Evolutionary conservation across 371 early-diverging fungal species (phyloP).

Genomic region (Mortierella sp.): DNA sequence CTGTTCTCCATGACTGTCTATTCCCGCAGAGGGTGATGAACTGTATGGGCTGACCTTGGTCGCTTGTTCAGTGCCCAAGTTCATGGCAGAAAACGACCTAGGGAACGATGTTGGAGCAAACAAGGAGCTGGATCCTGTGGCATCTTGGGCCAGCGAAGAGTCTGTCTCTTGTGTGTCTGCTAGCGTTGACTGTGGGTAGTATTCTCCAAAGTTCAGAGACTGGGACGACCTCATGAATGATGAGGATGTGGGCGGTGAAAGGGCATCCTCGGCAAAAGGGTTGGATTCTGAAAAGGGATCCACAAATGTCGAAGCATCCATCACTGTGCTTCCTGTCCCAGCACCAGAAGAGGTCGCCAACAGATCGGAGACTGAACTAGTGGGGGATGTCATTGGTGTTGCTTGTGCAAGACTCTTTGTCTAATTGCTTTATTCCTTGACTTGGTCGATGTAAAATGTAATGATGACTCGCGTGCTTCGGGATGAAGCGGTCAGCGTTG

Average conservation of each 20-base stretch:
- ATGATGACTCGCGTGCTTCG: too few species aligned
- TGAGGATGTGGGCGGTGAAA: constrained; percentile 9
- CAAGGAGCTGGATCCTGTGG: not conserved
- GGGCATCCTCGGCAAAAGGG: constrained; percentile 45
- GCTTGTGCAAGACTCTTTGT: too few species aligned
- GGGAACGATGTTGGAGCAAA: constrained; percentile 13
- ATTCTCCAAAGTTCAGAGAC: constrained; percentile 42
- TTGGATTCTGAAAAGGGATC: constrained; percentile 52
- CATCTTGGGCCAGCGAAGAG: not conserved
- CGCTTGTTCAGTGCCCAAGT: constrained; percentile 4
- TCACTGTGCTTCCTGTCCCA: constrained; percentile 8
- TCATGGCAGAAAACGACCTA: constrained; percentile 43
- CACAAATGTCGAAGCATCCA: constrained; percentile 41
- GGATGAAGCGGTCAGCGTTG: too few species aligned
- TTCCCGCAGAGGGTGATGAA: not conserved
- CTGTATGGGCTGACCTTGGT: too few species aligned
- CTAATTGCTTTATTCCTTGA: too few species aligned
- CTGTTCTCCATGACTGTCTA: constrained; percentile 1
- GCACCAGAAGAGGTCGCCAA: constrained; percentile 17
- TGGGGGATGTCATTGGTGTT: constrained; percentile 39
- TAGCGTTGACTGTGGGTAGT: constrained; percentile 32
- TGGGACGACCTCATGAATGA: constrained; percentile 21
- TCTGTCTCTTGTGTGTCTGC: not conserved
- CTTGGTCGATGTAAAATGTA: too few species aligned
- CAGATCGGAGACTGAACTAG: constrained; percentile 44